These are phyloP conservation scores for Fusarium anthophilum DNA, from an alignment of 2,329 filamentous ascomycete genomes.

Conservation along the genomic window DNA sequence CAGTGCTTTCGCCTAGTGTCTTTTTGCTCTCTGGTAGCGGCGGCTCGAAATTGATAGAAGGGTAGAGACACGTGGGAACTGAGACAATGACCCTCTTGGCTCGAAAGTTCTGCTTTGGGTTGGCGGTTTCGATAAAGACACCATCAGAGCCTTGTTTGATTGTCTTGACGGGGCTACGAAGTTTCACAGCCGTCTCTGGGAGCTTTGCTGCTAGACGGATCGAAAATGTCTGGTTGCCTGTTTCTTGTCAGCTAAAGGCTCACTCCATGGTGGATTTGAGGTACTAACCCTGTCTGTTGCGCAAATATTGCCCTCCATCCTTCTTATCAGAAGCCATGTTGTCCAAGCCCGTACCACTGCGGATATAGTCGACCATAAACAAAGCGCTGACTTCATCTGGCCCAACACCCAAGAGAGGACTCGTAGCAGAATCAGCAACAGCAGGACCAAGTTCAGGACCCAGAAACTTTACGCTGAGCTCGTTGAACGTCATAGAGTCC, in stretches of 20 bases:
- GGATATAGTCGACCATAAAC: slow-evolving; percentile 34
- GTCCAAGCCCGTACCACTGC: slow-evolving; percentile 27
- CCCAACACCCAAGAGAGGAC: slow-evolving; percentile 29
- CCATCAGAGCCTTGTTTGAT: slow-evolving; percentile 24
- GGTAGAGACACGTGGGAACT: slow-evolving; percentile 39
- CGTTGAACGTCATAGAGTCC: slow-evolving; percentile 14
- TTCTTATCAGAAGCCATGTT: slow-evolving; percentile 33
- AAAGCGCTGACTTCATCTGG: slow-evolving; percentile 32
- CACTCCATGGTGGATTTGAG: too few species aligned
- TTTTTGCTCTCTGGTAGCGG: slow-evolving; percentile 44
- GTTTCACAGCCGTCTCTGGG: slow-evolving; percentile 11
- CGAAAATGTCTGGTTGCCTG: slow-evolving; percentile 29
- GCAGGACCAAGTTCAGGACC: slow-evolving; percentile 7
- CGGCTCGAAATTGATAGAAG: slow-evolving; percentile 37
- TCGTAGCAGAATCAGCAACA: slow-evolving; percentile 5
- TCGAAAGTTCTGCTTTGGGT: slow-evolving; percentile 13
- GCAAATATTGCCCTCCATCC: slow-evolving; percentile 38
- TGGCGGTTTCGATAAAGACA: slow-evolving; percentile 24
- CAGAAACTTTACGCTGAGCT: slow-evolving; percentile 4
- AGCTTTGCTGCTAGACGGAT: slow-evolving; percentile 24
- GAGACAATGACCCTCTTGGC: slow-evolving; percentile 41
- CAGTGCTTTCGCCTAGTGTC: slow-evolving; percentile 42
- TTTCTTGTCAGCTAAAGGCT: background rate
- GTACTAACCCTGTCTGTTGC: slow-evolving; percentile 33
- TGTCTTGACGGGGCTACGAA: slow-evolving; percentile 25